Evolutionary conservation across 1,284 basidiomycete species (phyloP).

Genomic region (Tetrapyrgos nigripes): DNA sequence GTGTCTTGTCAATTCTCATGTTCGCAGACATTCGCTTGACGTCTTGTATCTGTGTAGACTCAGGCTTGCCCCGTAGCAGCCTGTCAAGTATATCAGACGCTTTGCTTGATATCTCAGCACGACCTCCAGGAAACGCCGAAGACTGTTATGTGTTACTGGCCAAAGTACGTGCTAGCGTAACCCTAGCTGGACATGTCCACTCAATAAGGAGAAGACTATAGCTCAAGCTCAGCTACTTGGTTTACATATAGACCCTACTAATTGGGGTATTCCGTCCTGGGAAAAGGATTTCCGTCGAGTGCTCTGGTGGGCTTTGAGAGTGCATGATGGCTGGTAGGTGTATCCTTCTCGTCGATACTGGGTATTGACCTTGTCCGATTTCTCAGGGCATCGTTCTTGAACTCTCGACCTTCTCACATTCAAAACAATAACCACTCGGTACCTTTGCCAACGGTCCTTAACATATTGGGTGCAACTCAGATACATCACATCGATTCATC

Average conservation of each 20-base stretch:
- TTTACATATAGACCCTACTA: slow-evolving; percentile 26
- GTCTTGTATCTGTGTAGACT: background rate
- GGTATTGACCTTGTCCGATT: background rate
- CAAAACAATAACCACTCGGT: slow-evolving; percentile 25
- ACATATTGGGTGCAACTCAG: background rate
- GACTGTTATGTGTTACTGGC: slow-evolving; percentile 14
- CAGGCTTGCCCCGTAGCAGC: slow-evolving; percentile 1
- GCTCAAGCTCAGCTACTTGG: slow-evolving; percentile 31
- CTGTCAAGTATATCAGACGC: slow-evolving; percentile 7
- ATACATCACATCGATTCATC: background rate
- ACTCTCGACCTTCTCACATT: slow-evolving; percentile 31
- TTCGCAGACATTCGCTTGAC: background rate
- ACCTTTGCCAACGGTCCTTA: slow-evolving; percentile 13
- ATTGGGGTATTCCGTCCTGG: slow-evolving; percentile 30
- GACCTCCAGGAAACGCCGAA: slow-evolving; percentile 1
- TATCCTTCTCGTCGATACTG: background rate
- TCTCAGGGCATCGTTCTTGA: slow-evolving; percentile 29
- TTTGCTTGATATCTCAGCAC: slow-evolving; percentile 4
- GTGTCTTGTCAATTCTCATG: background rate
- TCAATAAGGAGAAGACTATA: slow-evolving; percentile 22
- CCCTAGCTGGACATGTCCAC: background rate
- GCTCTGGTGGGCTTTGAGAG: slow-evolving; percentile 28
- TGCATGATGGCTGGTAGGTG: slow-evolving; percentile 26
- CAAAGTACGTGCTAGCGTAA: background rate
- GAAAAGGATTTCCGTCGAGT: slow-evolving; percentile 26